Percentiles rank a stretch among this genome's conserved stretches.
These are phyloP conservation scores for Hyphodiscus hymeniophilus DNA, from an alignment of 495 filamentous ascomycete genomes.

Conservation along the genomic window DNA sequence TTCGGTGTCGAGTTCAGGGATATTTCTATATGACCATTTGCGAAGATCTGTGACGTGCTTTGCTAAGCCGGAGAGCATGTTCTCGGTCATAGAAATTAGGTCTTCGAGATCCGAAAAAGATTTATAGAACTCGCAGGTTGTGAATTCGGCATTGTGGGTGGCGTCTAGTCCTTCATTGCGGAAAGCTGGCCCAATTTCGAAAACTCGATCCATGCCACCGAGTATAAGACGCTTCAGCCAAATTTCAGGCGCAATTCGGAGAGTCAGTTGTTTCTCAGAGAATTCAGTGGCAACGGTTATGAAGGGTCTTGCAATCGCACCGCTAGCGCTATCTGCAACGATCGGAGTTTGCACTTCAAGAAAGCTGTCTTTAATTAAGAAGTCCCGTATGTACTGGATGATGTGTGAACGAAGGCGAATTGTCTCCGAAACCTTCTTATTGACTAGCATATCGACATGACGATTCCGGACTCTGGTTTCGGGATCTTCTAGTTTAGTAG, in stretches of 20 bases:
- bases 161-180: conserved; percentile 92
- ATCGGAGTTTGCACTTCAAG: conserved; percentile 88
- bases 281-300: conserved; percentile 65
- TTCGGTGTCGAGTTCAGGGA: conserved; percentile 42
- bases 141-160: conserved; percentile 95
- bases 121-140: conserved; percentile 93
- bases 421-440: conserved; percentile 53
- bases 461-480: conserved; percentile 58
- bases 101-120: conserved; percentile 72
- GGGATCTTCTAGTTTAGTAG: conserved; percentile 51
- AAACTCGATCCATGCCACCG: conserved; percentile 81
- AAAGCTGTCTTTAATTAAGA: conserved; percentile 62
- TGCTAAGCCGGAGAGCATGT: conserved; percentile 52
- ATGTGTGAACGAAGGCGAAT: conserved; percentile 68
- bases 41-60: conserved; percentile 42
- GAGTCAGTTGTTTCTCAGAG: conserved; percentile 53
- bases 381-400: conserved; percentile 63
- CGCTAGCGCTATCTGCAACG: conserved; percentile 64
- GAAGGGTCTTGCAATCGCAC: conserved; percentile 82
- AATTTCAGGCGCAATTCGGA: conserved; percentile 87
- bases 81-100: conserved; percentile 67
- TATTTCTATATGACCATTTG: conserved; percentile 33
- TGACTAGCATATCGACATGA: conserved; percentile 77
- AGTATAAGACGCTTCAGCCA: conserved; percentile 91
- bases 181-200: conserved; percentile 90